phyloP scores from a whole-genome alignment of 257 asterid species.

The Avicennia marina region DNA sequence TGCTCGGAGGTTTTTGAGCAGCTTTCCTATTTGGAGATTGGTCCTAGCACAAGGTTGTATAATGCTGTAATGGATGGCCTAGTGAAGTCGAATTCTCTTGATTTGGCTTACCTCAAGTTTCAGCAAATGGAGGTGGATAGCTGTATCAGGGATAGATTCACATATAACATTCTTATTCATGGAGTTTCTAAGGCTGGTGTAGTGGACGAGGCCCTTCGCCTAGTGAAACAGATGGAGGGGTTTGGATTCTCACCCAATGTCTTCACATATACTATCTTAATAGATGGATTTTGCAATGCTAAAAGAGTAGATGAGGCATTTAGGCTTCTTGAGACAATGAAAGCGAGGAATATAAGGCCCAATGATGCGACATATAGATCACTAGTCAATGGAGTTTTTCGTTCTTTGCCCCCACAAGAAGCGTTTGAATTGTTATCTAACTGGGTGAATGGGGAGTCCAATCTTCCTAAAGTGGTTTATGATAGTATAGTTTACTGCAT shows the following conservation, averaged over 20 bases:
- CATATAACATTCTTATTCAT: slow-evolving; percentile 79
- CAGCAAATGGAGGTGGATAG: slow-evolving; percentile 92
- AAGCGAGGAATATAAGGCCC: slow-evolving; percentile 52
- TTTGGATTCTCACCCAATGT: slow-evolving; percentile 63
- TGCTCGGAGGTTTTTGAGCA: slow-evolving; percentile 79
- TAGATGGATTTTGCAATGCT: slow-evolving; percentile 77
- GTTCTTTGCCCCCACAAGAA: slow-evolving; percentile 38
- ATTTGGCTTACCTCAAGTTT: slow-evolving; percentile 89
- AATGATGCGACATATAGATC: slow-evolving; percentile 85
- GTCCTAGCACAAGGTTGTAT: slow-evolving; percentile 76
- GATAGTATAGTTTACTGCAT: slow-evolving; percentile 55
- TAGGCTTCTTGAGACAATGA: slow-evolving; percentile 59
- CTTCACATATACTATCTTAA: slow-evolving; percentile 69
- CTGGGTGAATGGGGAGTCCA: slow-evolving; percentile 53
- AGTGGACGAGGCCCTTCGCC: slow-evolving; percentile 81
- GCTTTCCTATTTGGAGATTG: slow-evolving; percentile 71
- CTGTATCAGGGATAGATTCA: slow-evolving; percentile 75
- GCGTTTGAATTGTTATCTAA: slow-evolving; percentile 46
- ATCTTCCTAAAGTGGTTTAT: slow-evolving; percentile 59
- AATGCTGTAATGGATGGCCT: slow-evolving; percentile 86
- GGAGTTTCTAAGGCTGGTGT: slow-evolving; percentile 93
- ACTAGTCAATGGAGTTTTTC: slow-evolving; percentile 72
- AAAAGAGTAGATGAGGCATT: slow-evolving; percentile 61
- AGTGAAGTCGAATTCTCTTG: slow-evolving; percentile 81
- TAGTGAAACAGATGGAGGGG: slow-evolving; percentile 85